Evolutionary conservation across 139 green algal genomes (phyloP).

Genomic region (Chlorella sp.): DNA sequence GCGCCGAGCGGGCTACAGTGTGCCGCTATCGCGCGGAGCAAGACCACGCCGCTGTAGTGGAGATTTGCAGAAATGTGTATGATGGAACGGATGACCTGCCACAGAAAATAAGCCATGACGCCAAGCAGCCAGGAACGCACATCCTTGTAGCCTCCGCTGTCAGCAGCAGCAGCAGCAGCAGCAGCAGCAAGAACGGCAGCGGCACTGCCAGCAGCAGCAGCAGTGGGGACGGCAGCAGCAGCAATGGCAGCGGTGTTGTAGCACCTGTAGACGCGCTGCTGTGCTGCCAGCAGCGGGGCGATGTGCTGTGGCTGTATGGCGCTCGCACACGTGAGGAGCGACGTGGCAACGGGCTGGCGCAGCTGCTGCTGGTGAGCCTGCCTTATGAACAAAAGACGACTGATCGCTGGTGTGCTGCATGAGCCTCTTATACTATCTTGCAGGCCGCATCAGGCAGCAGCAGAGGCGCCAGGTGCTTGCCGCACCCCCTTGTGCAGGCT

Average conservation of each 20-base stretch:
- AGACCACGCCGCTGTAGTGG: constrained; percentile 20
- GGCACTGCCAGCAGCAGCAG: constrained; percentile 17
- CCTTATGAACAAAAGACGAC: too few species aligned
- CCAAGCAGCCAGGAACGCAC: constrained; percentile 6
- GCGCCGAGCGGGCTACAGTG: too few species aligned
- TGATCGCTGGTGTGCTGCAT: not conserved
- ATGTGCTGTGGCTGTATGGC: constrained; percentile 33
- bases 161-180: too few species aligned
- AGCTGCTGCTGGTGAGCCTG: constrained; percentile 19
- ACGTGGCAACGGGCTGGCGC: not conserved
- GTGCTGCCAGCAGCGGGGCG: constrained; percentile 35
- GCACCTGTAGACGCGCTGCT: constrained; percentile 12
- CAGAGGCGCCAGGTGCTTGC: not conserved
- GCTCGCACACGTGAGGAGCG: constrained; percentile 7
- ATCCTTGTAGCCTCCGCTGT: not conserved
- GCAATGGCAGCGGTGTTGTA: not conserved
- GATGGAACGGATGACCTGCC: constrained; percentile 16
- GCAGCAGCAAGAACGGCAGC: not conserved
- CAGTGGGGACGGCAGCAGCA: too few species aligned
- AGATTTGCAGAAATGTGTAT: constrained; percentile 40
- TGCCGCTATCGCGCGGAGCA: not conserved
- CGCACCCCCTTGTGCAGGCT: not conserved
- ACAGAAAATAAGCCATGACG: not conserved
- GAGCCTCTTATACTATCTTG: not conserved
- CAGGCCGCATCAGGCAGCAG: not conserved